Percentiles rank a stretch among this genome's conserved stretches.
phyloP scores from a whole-genome alignment of 2,329 filamentous ascomycete genomes.

The Aspergillus sp. region DNA sequence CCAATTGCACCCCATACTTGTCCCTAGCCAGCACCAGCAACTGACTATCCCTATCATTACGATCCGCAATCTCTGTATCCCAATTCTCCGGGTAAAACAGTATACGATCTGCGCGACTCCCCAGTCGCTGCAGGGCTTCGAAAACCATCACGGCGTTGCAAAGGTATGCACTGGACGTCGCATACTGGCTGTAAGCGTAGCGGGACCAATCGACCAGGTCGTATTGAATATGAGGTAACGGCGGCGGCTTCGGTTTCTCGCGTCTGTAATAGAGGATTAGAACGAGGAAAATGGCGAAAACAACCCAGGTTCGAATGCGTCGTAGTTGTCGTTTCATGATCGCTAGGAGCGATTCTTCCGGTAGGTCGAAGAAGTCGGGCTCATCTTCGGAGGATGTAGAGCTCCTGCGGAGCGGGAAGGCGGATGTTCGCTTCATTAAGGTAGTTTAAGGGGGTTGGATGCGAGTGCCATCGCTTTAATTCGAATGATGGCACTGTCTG shows the following conservation, averaged over 20 bases:
- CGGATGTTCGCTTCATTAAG: background rate
- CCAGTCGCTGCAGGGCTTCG: conserved; percentile 32
- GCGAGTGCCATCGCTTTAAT: background rate
- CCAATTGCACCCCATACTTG: conserved; percentile 44
- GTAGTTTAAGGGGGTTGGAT: background rate
- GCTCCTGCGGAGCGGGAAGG: conserved; percentile 20
- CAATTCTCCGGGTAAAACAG: conserved; percentile 38
- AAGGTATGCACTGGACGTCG: conserved; percentile 34
- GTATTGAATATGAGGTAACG: conserved; percentile 23
- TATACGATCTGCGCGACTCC: conserved; percentile 34
- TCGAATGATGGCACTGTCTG: background rate
- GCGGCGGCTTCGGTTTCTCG: conserved; percentile 11
- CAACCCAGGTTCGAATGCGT: conserved; percentile 23
- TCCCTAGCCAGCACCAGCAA: conserved; percentile 44
- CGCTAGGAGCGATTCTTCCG: conserved; percentile 23
- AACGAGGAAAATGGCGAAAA: conserved; percentile 17
- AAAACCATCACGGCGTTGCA: conserved; percentile 40
- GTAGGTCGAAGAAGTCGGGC: conserved; percentile 30
- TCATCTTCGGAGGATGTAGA: conserved; percentile 24
- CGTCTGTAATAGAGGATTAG: conserved; percentile 21
- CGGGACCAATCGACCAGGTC: conserved; percentile 35
- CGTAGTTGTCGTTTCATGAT: conserved; percentile 28
- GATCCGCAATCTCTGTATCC: conserved; percentile 26
- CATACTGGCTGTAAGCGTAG: conserved; percentile 40
- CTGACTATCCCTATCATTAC: conserved; percentile 34